These are phyloP conservation scores for Aspergillus mulundensis DNA, from an alignment of 495 filamentous ascomycete genomes.

Conservation along the genomic window DNA sequence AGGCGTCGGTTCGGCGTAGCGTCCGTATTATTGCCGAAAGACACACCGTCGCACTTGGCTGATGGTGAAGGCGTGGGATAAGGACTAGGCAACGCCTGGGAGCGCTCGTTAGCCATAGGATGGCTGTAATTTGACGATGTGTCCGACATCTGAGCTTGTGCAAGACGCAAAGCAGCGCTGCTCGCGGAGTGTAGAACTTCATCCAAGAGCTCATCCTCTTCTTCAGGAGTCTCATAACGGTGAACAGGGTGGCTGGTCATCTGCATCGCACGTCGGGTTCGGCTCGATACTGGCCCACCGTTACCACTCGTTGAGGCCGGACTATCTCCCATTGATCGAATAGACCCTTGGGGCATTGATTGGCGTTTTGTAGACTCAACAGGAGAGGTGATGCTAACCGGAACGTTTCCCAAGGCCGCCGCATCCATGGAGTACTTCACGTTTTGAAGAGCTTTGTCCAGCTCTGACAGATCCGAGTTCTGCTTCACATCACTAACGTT, in stretches of 20 bases:
- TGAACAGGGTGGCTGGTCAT: constrained; percentile 68
- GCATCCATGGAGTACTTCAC: constrained; percentile 61
- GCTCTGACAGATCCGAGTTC: constrained; percentile 49
- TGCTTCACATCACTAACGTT: constrained; percentile 49
- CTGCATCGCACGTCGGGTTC: constrained; percentile 78
- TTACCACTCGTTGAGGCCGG: constrained; percentile 48
- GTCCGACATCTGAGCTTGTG: constrained; percentile 41
- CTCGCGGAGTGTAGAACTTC: constrained; percentile 66
- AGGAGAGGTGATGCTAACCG: constrained; percentile 40
- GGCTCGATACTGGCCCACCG: constrained; percentile 67
- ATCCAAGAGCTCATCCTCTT: constrained; percentile 93
- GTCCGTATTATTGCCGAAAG: constrained; percentile 59
- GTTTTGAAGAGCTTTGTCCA: constrained; percentile 77
- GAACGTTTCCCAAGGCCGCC: constrained; percentile 43
- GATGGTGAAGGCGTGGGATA: constrained; percentile 93
- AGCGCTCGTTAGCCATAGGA: constrained; percentile 52
- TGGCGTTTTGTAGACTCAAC: constrained; percentile 60
- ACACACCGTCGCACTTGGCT: constrained; percentile 66
- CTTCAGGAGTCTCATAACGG: constrained; percentile 88
- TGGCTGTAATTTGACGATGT: constrained; percentile 42
- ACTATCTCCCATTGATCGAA: constrained; percentile 59
- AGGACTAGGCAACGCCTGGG: constrained; percentile 57
- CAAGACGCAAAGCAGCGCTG: constrained; percentile 52
- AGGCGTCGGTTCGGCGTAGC: constrained; percentile 46
- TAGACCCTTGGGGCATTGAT: constrained; percentile 68